A percentile compares a stretch with the other conserved stretches of the same genome.
These are phyloP conservation scores for Nitzschia sp. DNA, from an alignment of 108 stramenopile species.

Conservation along the genomic window DNA sequence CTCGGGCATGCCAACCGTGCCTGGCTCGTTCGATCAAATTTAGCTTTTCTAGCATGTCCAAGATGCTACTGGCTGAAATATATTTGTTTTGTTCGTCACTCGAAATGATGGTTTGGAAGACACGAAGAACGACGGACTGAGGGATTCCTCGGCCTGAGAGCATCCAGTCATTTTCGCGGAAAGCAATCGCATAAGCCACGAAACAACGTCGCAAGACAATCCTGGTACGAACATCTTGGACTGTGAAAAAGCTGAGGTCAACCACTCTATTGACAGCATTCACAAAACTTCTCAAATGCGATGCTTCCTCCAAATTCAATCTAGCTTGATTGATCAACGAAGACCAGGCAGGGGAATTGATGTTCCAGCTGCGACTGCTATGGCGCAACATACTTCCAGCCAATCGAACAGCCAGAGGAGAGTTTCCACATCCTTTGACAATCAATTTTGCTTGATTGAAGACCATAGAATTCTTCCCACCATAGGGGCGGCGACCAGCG, in stretches of 20 bases:
- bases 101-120: slow-evolving; percentile 66
- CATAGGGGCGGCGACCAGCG: slow-evolving; percentile 80
- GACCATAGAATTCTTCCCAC: slow-evolving; percentile 76
- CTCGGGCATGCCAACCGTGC: slow-evolving; percentile 46
- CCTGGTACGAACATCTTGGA: slow-evolving; percentile 55
- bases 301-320: slow-evolving; percentile 81
- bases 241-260: slow-evolving; percentile 76
- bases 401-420: slow-evolving; percentile 76
- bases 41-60: slow-evolving; percentile 75
- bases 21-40: slow-evolving; percentile 77
- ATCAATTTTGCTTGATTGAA: slow-evolving; percentile 81
- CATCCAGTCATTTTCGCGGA: slow-evolving; percentile 79
- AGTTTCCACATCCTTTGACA: slow-evolving; percentile 88
- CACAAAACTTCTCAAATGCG: slow-evolving; percentile 76
- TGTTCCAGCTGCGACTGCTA: slow-evolving; percentile 80
- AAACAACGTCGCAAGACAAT: slow-evolving; percentile 71
- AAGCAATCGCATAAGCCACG: slow-evolving; percentile 80
- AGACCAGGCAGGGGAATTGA: slow-evolving; percentile 77
- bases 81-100: slow-evolving; percentile 41
- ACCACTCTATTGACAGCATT: slow-evolving; percentile 78
- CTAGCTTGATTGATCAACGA: slow-evolving; percentile 71
- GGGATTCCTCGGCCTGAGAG: slow-evolving; percentile 78
- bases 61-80: slow-evolving; percentile 31
- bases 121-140: slow-evolving; percentile 65
- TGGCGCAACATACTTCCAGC: slow-evolving; percentile 84